phyloP scores from a whole-genome alignment of 768 basidiomycete genomes.

The Suillus fuscotomentosus region DNA sequence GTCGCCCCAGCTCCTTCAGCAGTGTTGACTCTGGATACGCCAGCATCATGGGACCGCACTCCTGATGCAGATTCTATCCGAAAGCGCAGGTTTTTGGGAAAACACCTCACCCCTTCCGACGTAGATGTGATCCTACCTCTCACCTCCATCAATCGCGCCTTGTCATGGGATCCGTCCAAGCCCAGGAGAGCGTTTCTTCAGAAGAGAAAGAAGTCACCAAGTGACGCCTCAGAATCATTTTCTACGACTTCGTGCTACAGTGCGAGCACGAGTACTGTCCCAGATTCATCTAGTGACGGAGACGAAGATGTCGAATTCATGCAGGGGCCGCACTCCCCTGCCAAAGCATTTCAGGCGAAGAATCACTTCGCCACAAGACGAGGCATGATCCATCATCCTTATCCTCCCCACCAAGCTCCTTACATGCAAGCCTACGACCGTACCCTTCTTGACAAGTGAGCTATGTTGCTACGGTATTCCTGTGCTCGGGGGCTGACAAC shows the following conservation, averaged over 20 bases:
- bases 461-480: slow-evolving; percentile 9
- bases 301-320: neutral
- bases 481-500: slow-evolving; percentile 6
- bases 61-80: slow-evolving; percentile 11
- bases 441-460: slow-evolving; percentile 58
- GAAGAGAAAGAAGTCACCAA: slow-evolving; percentile 25
- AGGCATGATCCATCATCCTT: slow-evolving; percentile 55
- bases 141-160: slow-evolving; percentile 6
- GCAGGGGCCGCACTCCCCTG: slow-evolving; percentile 2
- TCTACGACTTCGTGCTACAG: slow-evolving; percentile 1
- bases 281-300: neutral
- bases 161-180: slow-evolving; percentile 15
- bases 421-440: slow-evolving; percentile 71
- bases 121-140: slow-evolving; percentile 15
- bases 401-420: slow-evolving; percentile 42
- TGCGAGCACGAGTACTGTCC: neutral
- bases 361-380: slow-evolving; percentile 24
- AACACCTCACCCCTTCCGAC: neutral
- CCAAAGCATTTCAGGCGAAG: slow-evolving; percentile 20
- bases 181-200: slow-evolving; percentile 18
- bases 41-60: slow-evolving; percentile 22
- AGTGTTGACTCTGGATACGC: slow-evolving; percentile 32
- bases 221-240: neutral
- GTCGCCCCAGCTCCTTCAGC: slow-evolving; percentile 19
- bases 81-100: neutral